phyloP scores from a whole-genome alignment of 2,329 filamentous ascomycete genomes.

The Aplosporella prunicola region DNA sequence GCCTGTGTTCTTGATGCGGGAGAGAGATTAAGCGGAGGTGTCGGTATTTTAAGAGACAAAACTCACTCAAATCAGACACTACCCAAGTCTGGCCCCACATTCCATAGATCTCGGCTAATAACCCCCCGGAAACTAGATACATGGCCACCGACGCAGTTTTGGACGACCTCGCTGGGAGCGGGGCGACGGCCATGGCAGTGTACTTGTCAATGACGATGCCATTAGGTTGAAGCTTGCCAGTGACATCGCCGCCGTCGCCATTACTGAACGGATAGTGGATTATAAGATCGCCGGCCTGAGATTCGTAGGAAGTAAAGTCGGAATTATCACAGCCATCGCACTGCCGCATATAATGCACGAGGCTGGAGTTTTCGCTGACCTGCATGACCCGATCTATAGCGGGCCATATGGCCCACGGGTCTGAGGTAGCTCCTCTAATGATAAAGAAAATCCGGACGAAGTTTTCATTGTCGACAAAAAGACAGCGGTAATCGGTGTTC shows the following conservation, averaged over 20 bases:
- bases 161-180: neutral
- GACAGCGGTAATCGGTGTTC: neutral
- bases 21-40: too few species aligned
- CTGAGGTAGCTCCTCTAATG: too few species aligned
- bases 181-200: neutral
- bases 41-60: too few species aligned
- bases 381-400: neutral
- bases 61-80: neutral
- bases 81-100: neutral
- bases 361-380: neutral
- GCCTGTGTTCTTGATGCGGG: neutral
- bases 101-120: neutral
- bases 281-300: neutral
- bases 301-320: neutral
- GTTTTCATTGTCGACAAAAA: neutral
- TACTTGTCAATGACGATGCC: neutral
- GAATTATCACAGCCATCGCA: neutral
- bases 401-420: too few species aligned
- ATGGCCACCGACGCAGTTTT: neutral
- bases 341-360: neutral
- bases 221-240: neutral
- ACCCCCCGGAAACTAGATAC: neutral
- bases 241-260: neutral
- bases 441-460: neutral
- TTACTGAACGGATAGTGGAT: neutral